A percentile compares a stretch with the other conserved stretches of the same genome.
Conservation (phyloP, 306 rosid species). For the Sphenostylis stenocarpa region DNA sequence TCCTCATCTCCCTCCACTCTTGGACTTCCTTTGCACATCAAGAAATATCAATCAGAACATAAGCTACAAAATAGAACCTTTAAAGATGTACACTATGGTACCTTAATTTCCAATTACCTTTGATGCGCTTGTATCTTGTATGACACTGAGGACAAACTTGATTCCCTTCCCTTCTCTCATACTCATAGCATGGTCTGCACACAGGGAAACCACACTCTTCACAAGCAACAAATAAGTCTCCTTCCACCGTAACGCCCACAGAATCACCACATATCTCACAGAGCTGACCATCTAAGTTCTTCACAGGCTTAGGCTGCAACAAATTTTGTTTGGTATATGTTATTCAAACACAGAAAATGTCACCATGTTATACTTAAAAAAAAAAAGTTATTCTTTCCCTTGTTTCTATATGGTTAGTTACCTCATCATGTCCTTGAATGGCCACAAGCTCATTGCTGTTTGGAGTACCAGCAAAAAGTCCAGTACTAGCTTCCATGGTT, state of each 20-base stretch:
- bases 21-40: slow-evolving; percentile 69
- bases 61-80: neutral
- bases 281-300: slow-evolving; percentile 92
- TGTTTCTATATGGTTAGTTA: slow-evolving; percentile 23
- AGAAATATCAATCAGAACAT: slow-evolving; percentile 1
- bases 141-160: slow-evolving; percentile 96
- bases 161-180: slow-evolving; percentile 93
- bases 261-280: slow-evolving; percentile 97
- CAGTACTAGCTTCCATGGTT: slow-evolving; percentile 88
- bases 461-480: slow-evolving; percentile 90
- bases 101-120: slow-evolving; percentile 47
- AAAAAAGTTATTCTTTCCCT: neutral
- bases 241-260: slow-evolving; percentile 83
- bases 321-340: neutral
- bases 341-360: neutral
- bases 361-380: neutral
- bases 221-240: slow-evolving; percentile 93
- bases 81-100: neutral
- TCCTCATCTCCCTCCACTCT: slow-evolving; percentile 95
- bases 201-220: slow-evolving; percentile 98
- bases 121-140: slow-evolving; percentile 92
- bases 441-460: slow-evolving; percentile 88
- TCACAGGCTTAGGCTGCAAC: slow-evolving; percentile 79
- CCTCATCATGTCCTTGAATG: slow-evolving; percentile 91
- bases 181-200: slow-evolving; percentile 97